Percentiles rank a stretch among this genome's conserved stretches.
Evolutionary conservation across 2,329 filamentous ascomycete species (phyloP).

Genomic region (Penicillium sp.): DNA sequence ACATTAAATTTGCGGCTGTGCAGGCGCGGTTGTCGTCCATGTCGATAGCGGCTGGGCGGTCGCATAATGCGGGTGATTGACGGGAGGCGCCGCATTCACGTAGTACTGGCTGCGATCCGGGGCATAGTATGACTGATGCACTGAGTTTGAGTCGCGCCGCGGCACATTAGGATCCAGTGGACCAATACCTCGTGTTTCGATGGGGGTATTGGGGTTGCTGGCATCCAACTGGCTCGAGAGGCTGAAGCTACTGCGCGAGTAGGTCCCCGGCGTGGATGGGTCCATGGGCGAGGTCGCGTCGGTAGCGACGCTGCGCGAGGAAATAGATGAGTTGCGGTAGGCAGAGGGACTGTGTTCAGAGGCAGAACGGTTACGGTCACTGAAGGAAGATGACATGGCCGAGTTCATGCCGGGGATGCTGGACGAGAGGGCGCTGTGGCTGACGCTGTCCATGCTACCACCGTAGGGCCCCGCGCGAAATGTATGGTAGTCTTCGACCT

Average conservation of each 20-base stretch:
- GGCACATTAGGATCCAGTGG: slow-evolving; percentile 42
- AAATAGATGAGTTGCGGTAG: slow-evolving; percentile 50
- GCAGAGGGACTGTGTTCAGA: slow-evolving; percentile 45
- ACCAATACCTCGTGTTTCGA: slow-evolving; percentile 43
- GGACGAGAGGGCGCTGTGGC: slow-evolving; percentile 42
- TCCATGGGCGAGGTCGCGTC: slow-evolving; percentile 49
- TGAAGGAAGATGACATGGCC: slow-evolving; percentile 40
- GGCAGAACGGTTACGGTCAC: slow-evolving; percentile 45
- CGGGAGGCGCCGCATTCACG: slow-evolving; percentile 35
- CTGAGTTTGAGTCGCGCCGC: slow-evolving; percentile 45
- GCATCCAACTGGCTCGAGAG: slow-evolving; percentile 42
- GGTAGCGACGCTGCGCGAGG: slow-evolving; percentile 45
- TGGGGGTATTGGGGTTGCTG: slow-evolving; percentile 31
- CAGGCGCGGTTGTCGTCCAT: slow-evolving; percentile 47
- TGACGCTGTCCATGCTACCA: slow-evolving; percentile 44
- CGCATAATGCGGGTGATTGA: slow-evolving; percentile 42
- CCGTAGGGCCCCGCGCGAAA: slow-evolving; percentile 45
- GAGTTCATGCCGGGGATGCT: slow-evolving; percentile 43
- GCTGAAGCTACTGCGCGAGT: slow-evolving; percentile 48
- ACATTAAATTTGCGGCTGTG: slow-evolving; percentile 47
- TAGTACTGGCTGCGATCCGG: slow-evolving; percentile 45
- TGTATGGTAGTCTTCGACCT: slow-evolving; percentile 47
- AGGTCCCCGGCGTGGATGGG: slow-evolving; percentile 43
- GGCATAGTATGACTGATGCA: slow-evolving; percentile 43
- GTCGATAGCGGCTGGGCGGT: slow-evolving; percentile 40